These are phyloP conservation scores for Iris pallida DNA, from an alignment of 116 monocot species.

Conservation along the genomic window DNA sequence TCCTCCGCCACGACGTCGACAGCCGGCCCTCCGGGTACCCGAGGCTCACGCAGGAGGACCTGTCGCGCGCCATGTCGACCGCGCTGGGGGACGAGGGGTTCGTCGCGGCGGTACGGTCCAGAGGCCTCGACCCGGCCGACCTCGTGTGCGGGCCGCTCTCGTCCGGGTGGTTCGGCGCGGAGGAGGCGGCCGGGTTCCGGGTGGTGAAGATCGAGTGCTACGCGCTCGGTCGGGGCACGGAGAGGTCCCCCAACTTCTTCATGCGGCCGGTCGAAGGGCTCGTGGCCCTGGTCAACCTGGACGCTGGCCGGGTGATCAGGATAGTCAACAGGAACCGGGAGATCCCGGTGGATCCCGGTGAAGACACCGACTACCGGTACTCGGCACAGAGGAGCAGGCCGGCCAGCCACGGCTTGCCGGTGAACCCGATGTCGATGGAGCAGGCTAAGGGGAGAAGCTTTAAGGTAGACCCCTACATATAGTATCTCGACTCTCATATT, in stretches of 20 bases:
- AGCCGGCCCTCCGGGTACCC: constrained; percentile 34
- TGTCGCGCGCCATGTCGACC: constrained; percentile 7
- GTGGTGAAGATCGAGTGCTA: constrained; percentile 47
- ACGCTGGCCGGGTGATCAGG: constrained; percentile 23
- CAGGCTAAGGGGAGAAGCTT: constrained; percentile 32
- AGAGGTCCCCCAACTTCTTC: constrained; percentile 38
- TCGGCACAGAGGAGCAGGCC: not conserved
- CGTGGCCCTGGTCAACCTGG: constrained; percentile 37
- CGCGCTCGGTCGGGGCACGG: constrained; percentile 1
- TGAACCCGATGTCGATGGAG: constrained; percentile 40
- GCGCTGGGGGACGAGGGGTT: constrained; percentile 24
- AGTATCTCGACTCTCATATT: too few relatives aligned
- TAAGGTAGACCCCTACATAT: constrained; percentile 14
- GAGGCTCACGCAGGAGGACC: constrained; percentile 26
- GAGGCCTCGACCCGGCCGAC: constrained; percentile 27
- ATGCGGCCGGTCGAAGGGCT: constrained; percentile 52
- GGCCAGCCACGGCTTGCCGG: not conserved
- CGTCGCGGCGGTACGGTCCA: constrained; percentile 11
- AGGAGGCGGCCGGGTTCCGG: constrained; percentile 23
- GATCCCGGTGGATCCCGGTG: constrained; percentile 23
- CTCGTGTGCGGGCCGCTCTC: constrained; percentile 36
- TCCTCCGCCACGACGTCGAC: constrained; percentile 14
- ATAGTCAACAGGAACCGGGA: constrained; percentile 15
- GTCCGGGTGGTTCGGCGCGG: constrained; percentile 36
- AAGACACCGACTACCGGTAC: constrained; percentile 47